Evolutionary conservation across 176 grass and related monocot species (phyloP).

Genomic region (barley (Hordeum vulgare)): DNA sequence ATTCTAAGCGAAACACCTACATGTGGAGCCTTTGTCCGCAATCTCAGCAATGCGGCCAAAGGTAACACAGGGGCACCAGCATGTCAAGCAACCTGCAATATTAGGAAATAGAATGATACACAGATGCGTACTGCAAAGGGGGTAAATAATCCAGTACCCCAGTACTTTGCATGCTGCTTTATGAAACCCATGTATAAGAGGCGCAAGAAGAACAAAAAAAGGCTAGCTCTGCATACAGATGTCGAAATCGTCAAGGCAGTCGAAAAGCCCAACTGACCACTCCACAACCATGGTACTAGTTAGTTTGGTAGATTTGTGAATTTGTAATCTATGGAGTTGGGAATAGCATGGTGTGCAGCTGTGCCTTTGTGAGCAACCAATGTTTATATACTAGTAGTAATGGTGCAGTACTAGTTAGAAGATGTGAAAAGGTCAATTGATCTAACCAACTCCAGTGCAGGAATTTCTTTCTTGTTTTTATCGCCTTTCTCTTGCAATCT

Average conservation of each 20-base stretch:
- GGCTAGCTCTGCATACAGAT: slow-evolving; percentile 27
- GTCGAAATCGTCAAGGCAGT: slow-evolving; percentile 27
- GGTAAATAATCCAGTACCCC: too few species aligned
- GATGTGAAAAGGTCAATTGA: not conserved
- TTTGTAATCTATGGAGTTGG: not conserved
- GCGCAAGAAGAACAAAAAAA: not conserved
- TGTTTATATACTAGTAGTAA: slow-evolving; percentile 3
- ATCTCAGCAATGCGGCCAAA: slow-evolving; percentile 50
- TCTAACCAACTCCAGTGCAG: not conserved
- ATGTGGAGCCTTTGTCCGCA: slow-evolving; percentile 44
- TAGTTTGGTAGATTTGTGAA: not conserved
- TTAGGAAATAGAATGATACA: not conserved
- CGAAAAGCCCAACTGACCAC: slow-evolving; percentile 44
- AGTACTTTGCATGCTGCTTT: not conserved
- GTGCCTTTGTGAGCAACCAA: not conserved
- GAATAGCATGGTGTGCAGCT: not conserved
- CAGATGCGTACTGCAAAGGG: not conserved
- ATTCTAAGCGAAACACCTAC: slow-evolving; percentile 20
- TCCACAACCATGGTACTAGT: slow-evolving; percentile 11
- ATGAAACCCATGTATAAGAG: not conserved
- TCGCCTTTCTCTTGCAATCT: not conserved
- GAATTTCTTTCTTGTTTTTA: not conserved
- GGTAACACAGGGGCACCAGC: slow-evolving; percentile 61
- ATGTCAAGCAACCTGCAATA: slow-evolving; percentile 48
- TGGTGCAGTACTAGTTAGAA: not conserved